phyloP scores from a whole-genome alignment of 192 early-diverging fungal species.

The Backusella luteola region DNA sequence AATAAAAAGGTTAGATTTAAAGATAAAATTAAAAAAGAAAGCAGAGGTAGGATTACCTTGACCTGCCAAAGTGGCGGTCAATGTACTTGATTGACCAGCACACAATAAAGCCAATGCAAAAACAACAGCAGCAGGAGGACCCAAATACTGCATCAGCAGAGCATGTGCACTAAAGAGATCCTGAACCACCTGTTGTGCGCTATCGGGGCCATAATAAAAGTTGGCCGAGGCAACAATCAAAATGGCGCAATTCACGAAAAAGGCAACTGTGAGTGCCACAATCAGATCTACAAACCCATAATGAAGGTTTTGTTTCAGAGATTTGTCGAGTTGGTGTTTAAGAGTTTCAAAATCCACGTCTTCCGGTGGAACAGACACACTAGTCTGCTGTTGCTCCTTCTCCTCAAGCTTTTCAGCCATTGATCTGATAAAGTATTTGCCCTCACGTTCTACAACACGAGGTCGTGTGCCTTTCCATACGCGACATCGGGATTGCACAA shows the following conservation, averaged over 20 bases:
- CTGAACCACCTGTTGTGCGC: constrained; percentile 39
- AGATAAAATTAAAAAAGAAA: not conserved
- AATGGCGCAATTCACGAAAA: constrained; percentile 79
- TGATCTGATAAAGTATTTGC: constrained; percentile 9
- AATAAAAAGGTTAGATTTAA: not conserved
- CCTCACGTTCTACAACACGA: not conserved
- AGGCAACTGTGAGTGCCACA: constrained; percentile 66
- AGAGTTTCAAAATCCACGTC: constrained; percentile 11
- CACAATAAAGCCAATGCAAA: constrained; percentile 78
- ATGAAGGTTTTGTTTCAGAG: constrained; percentile 20
- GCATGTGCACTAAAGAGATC: constrained; percentile 68
- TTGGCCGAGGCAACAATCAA: constrained; percentile 75
- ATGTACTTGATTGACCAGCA: constrained; percentile 73
- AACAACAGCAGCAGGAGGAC: constrained; percentile 56
- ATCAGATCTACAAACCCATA: constrained; percentile 65
- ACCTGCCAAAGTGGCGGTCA: constrained; percentile 85
- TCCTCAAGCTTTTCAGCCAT: constrained; percentile 2
- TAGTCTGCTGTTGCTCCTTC: constrained; percentile 1
- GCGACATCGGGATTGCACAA: constrained; percentile 63
- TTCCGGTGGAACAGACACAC: not conserved
- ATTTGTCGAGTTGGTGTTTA: not conserved
- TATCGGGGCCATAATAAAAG: constrained; percentile 53
- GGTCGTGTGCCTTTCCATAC: constrained; percentile 25
- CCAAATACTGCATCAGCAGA: constrained; percentile 59
- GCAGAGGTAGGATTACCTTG: constrained; percentile 34